Percentiles rank a stretch among this genome's conserved stretches.
phyloP scores from a whole-genome alignment of 495 filamentous ascomycete genomes.

The Aspergillus steynii region DNA sequence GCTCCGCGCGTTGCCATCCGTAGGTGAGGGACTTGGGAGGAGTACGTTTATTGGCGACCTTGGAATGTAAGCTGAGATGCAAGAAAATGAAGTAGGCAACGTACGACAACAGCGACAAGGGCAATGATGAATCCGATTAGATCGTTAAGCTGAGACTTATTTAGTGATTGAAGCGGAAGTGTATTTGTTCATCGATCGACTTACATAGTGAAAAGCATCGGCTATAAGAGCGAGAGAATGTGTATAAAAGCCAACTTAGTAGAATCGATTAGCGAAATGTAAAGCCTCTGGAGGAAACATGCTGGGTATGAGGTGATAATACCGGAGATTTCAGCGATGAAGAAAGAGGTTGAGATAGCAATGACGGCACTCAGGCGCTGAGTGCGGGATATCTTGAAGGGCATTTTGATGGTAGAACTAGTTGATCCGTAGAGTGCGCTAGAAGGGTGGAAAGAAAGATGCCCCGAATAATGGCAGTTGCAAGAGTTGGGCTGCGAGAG shows the following conservation, averaged over 20 bases:
- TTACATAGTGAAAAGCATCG: conserved; percentile 92
- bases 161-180: neutral
- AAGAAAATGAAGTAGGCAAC: neutral
- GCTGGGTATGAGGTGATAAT: neutral
- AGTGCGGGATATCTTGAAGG: conserved; percentile 18
- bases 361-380: conserved; percentile 36
- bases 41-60: conserved; percentile 30
- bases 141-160: conserved; percentile 70
- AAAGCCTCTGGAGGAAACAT: neutral
- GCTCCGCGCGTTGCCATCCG: conserved; percentile 82
- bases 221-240: conserved; percentile 85
- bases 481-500: no score
- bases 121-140: conserved; percentile 84
- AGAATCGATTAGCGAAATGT: neutral
- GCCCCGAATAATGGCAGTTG: no score
- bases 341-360: conserved; percentile 40
- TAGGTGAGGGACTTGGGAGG: conserved; percentile 45
- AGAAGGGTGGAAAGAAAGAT: no score
- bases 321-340: conserved; percentile 44
- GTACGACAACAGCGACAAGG: conserved; percentile 77
- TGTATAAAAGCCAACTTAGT: conserved; percentile 69
- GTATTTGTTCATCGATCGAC: conserved; percentile 11
- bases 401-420: neutral
- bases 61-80: neutral
- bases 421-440: no score